These are phyloP conservation scores for Suhomyces xylopsoci DNA, from an alignment of 805 yeast species.

Conservation along the genomic window DNA sequence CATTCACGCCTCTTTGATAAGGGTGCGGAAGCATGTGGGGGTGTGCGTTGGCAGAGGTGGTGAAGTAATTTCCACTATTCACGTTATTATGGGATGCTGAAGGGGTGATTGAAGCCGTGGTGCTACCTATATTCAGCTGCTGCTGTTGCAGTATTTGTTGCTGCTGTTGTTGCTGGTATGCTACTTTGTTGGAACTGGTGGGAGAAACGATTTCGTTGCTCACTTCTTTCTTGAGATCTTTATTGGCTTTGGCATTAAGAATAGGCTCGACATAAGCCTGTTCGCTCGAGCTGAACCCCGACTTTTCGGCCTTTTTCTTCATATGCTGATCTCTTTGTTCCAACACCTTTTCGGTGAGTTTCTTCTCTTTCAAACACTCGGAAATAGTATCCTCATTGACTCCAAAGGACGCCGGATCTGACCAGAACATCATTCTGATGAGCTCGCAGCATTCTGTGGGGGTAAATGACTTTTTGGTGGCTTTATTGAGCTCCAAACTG, in stretches of 20 bases:
- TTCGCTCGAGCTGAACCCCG: slow-evolving; percentile 2
- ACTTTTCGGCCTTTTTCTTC: slow-evolving; percentile 8
- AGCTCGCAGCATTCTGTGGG: slow-evolving; percentile 55
- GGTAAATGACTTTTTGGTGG: slow-evolving; percentile 49
- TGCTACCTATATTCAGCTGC: slow-evolving; percentile 1
- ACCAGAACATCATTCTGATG: slow-evolving; percentile 50
- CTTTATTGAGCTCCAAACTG: slow-evolving; percentile 57
- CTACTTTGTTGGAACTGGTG: not conserved
- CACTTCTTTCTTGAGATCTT: slow-evolving; percentile 5
- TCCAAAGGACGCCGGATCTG: slow-evolving; percentile 56
- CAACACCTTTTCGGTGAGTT: slow-evolving; percentile 31
- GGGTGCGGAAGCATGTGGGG: slow-evolving; percentile 11
- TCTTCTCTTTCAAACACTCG: slow-evolving; percentile 38
- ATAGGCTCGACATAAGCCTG: slow-evolving; percentile 11
- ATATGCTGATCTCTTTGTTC: slow-evolving; percentile 16
- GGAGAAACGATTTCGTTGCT: slow-evolving; percentile 1
- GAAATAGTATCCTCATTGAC: slow-evolving; percentile 45
- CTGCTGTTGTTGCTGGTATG: not conserved
- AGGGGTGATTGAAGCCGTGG: not conserved
- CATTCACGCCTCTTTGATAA: slow-evolving; percentile 4
- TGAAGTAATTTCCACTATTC: slow-evolving; percentile 2
- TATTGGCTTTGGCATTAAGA: slow-evolving; percentile 4
- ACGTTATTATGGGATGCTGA: not conserved
- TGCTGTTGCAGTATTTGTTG: not conserved
- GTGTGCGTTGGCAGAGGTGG: slow-evolving; percentile 2